Conservation (phyloP, 352 stramenopile genomes). For the Pythium sp. region DNA sequence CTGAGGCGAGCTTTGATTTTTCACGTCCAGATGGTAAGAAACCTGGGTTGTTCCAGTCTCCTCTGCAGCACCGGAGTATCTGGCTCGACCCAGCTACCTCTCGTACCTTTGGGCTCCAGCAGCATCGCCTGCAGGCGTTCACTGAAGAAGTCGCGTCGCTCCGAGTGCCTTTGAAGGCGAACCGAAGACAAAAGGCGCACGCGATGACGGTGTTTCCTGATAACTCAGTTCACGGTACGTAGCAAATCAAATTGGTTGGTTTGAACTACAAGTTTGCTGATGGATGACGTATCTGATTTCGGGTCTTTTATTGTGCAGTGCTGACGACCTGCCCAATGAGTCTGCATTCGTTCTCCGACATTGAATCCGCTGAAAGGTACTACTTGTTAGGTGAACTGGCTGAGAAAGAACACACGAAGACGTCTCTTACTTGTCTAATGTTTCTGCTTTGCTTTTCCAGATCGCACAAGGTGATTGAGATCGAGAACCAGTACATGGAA, state of each 20-base stretch:
- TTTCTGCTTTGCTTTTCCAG: slow-evolving; percentile 13
- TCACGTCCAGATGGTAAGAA: slow-evolving; percentile 20
- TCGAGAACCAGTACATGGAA: slow-evolving; percentile 69
- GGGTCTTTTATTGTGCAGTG: slow-evolving; percentile 26
- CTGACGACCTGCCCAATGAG: slow-evolving; percentile 52
- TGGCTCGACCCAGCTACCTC: slow-evolving; percentile 66
- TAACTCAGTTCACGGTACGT: slow-evolving; percentile 59
- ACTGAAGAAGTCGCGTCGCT: slow-evolving; percentile 70
- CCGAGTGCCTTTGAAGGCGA: slow-evolving; percentile 51
- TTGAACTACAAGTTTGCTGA: background rate
- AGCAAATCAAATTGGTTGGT: background rate
- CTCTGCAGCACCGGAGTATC: slow-evolving; percentile 45
- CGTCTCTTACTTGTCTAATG: background rate
- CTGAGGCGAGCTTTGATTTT: slow-evolving; percentile 18
- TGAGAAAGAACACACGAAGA: background rate
- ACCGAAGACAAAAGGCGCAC: slow-evolving; percentile 53
- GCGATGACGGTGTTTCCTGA: slow-evolving; percentile 53
- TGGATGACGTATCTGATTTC: background rate
- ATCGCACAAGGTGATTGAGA: slow-evolving; percentile 49
- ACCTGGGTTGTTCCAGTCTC: slow-evolving; percentile 27
- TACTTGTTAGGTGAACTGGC: slow-evolving; percentile 10
- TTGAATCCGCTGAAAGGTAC: slow-evolving; percentile 42
- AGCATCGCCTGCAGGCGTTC: slow-evolving; percentile 57
- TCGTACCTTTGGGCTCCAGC: slow-evolving; percentile 45
- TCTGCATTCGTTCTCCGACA: slow-evolving; percentile 56